Evolutionary conservation across 2,329 filamentous ascomycete species (phyloP).

Genomic region (Chalara sp.): DNA sequence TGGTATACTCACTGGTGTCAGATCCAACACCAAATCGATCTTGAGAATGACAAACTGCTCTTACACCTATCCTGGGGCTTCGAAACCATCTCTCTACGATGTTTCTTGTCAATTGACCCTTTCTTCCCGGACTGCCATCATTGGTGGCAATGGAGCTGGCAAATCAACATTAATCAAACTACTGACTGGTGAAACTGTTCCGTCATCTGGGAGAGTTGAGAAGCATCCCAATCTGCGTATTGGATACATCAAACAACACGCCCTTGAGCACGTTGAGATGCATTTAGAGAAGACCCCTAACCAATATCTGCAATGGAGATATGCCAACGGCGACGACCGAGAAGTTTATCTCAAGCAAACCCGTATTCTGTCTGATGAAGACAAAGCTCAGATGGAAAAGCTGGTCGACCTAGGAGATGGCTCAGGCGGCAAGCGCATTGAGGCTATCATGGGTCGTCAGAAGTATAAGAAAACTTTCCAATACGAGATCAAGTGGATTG

Average conservation of each 20-base stretch:
- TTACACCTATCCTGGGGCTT: constrained; percentile 85
- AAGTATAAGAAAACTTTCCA: constrained; percentile 99
- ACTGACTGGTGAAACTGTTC: constrained; percentile 85
- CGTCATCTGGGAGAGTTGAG: constrained; percentile 78
- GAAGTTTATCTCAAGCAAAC: constrained; percentile 98
- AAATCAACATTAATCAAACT: constrained; percentile 98
- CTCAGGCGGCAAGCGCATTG: constrained; percentile 68
- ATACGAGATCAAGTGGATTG: constrained; percentile 95
- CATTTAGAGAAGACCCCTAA: constrained; percentile 98
- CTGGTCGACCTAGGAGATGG: constrained; percentile 80
- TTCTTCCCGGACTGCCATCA: constrained; percentile 91
- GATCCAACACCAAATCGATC: constrained; percentile 88
- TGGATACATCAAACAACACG: constrained; percentile 99
- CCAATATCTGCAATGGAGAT: constrained; percentile 98
- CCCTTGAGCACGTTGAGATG: constrained; percentile 98
- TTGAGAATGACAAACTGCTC: constrained; percentile 89
- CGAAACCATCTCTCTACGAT: constrained; percentile 80
- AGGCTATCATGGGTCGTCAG: constrained; percentile 88
- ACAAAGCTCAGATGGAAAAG: constrained; percentile 88
- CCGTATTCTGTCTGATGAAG: constrained; percentile 76
- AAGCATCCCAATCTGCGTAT: constrained; percentile 99
- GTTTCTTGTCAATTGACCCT: constrained; percentile 83
- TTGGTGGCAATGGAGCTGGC: constrained; percentile 94
- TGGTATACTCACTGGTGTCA: constrained; percentile 89
- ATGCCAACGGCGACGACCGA: constrained; percentile 92